These are phyloP conservation scores for Eutrema japonicum DNA, from an alignment of 345 rosid species.

Conservation along the genomic window DNA sequence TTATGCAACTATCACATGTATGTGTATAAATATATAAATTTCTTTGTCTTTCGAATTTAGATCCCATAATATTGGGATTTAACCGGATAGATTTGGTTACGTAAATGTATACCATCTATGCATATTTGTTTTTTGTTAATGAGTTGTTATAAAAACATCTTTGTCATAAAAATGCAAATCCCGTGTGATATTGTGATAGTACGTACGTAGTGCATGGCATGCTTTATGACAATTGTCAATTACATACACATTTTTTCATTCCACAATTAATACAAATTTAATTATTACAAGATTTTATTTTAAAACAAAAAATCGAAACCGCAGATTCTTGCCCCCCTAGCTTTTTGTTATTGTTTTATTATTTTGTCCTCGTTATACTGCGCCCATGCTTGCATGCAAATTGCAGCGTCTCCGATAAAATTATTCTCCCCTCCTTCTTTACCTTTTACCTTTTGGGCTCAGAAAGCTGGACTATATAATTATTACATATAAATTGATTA, in stretches of 20 bases:
- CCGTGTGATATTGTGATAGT: conserved; percentile 23
- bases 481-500: neutral
- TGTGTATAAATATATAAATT: neutral
- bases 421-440: conserved; percentile 9
- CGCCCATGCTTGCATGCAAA: conserved; percentile 37
- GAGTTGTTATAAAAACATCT: conserved; percentile 3
- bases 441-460: conserved; percentile 13
- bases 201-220: conserved; percentile 14
- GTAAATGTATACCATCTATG: neutral
- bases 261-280: neutral
- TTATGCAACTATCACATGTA: too few species aligned
- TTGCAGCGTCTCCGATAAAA: conserved; percentile 19
- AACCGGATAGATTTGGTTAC: neutral
- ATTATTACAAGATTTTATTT: neutral
- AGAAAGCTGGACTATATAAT: conserved; percentile 6
- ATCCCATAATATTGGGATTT: neutral
- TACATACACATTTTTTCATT: conserved; percentile 25
- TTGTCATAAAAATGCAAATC: conserved; percentile 23
- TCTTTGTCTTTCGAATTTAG: neutral
- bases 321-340: neutral
- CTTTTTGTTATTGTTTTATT: conserved; percentile 9
- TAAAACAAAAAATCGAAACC: neutral
- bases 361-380: conserved; percentile 25
- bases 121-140: neutral
- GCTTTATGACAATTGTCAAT: conserved; percentile 24